Base-by-base conservation (phyloP, 495 filamentous ascomycete genomes). In the Daldinia decipiens region DNA sequence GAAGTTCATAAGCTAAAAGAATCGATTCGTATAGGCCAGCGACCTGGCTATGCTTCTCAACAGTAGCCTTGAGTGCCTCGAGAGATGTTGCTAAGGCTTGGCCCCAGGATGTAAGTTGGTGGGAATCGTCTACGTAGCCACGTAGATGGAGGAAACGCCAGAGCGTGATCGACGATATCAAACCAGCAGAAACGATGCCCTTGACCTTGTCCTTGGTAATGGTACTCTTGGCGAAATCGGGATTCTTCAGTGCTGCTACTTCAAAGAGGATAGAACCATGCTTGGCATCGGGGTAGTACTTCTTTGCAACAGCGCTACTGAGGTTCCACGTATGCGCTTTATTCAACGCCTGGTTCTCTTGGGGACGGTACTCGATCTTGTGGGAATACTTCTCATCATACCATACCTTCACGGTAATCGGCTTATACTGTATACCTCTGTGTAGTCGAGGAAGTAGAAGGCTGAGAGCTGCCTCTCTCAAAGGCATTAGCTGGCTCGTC, bases 141-240 rank as follows among this genome's bases (percentile, higher is more conserved):
- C 94, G 90, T 43, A 98, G 83, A 77, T 98, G 93, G 31, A 98
- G 82, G 78, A 97, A 95, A 43, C 93, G 88, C 91, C 93, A 97
- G 54, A 93, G 79, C 3, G 91, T 87, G 74, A 97, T 92, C 19
- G 88, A 87, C 11, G 90, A 79, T 53, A 98, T 86, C 69, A 97
- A 87, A n/a, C 90, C 84, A 63, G 87, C 84, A n/a, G 86, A 85
- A 40, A 83, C 83, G 11, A 92, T 74, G 21, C 82, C 79, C 75
- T 73, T 75, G 21, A 76, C 72, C 67, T 83, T 84, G 9, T 79
- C 77, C 64, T 82, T 84, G 27, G 75, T 47, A 26, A 91, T 84
- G 1, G 94, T 93, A 67, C 87, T 87, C 34, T 87, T 79, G 1
- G 86, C 87, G 77, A 94, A 94, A 1, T 88, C 84, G 0, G 84